These are phyloP conservation scores for Diophrys appendiculata DNA, from an alignment of 73 alveolate species.

Conservation along the genomic window DNA sequence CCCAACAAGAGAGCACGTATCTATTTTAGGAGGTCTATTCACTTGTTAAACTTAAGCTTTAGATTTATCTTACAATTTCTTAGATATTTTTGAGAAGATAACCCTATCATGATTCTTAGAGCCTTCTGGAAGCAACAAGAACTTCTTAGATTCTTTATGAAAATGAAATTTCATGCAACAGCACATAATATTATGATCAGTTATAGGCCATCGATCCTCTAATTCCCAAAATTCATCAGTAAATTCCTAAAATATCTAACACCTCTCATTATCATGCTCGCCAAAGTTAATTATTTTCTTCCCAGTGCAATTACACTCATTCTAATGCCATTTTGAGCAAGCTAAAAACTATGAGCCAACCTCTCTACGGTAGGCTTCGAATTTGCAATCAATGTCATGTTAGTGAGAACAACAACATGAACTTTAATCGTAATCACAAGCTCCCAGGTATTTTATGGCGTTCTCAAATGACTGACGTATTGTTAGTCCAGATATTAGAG, in stretches of 20 bases:
- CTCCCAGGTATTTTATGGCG: too few species aligned
- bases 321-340: too few species aligned
- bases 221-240: background rate
- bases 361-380: too few species aligned
- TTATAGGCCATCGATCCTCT: background rate
- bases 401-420: too few species aligned
- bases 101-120: background rate
- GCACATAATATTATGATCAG: background rate
- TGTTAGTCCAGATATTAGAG: too few species aligned
- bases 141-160: background rate
- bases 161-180: background rate
- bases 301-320: too few species aligned
- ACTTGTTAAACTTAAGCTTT: background rate
- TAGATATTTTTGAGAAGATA: too few species aligned
- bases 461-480: too few species aligned
- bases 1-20: background rate
- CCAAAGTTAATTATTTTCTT: too few species aligned
- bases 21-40: background rate
- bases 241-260: background rate
- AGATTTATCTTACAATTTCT: background rate
- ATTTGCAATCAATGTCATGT: too few species aligned
- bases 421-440: too few species aligned
- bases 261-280: background rate
- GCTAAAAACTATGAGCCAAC: too few species aligned
- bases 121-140: background rate